Evolutionary conservation across 1,139 yeast species (phyloP).

Genomic region (Blastobotrys capitulatus): DNA sequence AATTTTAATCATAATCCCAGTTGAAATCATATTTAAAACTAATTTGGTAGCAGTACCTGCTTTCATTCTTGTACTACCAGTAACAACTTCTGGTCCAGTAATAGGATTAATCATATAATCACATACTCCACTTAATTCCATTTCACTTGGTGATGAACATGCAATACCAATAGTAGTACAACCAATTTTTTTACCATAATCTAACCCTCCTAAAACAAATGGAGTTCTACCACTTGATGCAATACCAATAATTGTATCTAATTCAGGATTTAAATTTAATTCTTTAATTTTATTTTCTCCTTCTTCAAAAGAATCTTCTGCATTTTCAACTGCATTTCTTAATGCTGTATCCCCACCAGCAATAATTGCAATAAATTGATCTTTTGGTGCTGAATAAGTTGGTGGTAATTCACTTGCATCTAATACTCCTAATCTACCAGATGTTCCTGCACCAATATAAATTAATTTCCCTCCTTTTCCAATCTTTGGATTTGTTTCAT

Average conservation of each 20-base stretch:
- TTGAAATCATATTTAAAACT: conserved; percentile 26
- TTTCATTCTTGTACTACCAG: conserved; percentile 28
- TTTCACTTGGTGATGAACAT: conserved; percentile 23
- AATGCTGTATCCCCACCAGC: conserved; percentile 32
- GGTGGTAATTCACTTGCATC: conserved; percentile 34
- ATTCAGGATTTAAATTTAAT: conserved; percentile 16
- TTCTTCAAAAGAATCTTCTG: conserved; percentile 24
- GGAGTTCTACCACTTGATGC: conserved; percentile 31
- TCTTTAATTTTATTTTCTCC: conserved; percentile 19
- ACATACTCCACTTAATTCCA: conserved; percentile 16
- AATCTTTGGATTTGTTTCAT: conserved; percentile 26
- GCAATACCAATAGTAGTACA: conserved; percentile 24
- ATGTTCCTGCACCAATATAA: conserved; percentile 32
- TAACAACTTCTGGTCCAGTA: conserved; percentile 27
- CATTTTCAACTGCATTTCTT: conserved; percentile 30
- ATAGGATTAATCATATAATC: conserved; percentile 24
- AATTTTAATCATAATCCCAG: conserved; percentile 25
- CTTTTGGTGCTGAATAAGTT: conserved; percentile 29
- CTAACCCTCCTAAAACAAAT: conserved; percentile 24
- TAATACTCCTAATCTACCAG: conserved; percentile 29
- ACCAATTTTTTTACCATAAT: conserved; percentile 21
- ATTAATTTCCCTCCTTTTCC: conserved; percentile 27
- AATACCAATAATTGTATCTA: conserved; percentile 27
- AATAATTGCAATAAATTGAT: conserved; percentile 30
- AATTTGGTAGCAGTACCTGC: conserved; percentile 30